A percentile compares a stretch with the other conserved stretches of the same genome.
Evolutionary conservation across 73 alveolate genomes (phyloP).

Genomic region (Blepharisma stoltei): DNA sequence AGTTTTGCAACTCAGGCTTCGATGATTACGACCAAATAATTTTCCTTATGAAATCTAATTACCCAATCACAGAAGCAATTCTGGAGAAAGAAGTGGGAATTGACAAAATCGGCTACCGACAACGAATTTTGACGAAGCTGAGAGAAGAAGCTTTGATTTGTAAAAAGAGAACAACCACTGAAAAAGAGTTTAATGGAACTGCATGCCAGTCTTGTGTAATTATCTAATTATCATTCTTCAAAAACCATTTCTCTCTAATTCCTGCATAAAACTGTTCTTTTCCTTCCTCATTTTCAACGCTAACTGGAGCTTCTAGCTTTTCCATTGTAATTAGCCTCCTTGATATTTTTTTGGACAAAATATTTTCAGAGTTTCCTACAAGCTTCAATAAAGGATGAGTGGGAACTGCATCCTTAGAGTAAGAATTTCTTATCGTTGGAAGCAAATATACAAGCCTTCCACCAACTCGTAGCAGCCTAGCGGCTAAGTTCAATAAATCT

Average conservation of each 20-base stretch:
- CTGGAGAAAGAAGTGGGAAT: not conserved
- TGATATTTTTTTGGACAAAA: conserved; percentile 62
- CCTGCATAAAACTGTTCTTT: not conserved
- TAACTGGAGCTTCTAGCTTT: not conserved
- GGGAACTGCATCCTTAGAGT: conserved; percentile 80
- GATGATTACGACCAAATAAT: conserved; percentile 9
- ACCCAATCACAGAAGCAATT: not conserved
- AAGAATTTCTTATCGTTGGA: conserved; percentile 78
- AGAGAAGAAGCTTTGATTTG: conserved; percentile 3
- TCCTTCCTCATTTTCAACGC: not conserved
- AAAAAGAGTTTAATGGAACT: too few relatives aligned
- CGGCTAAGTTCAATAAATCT: conserved; percentile 80
- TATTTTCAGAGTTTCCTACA: conserved; percentile 68
- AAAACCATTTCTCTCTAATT: conserved; percentile 4
- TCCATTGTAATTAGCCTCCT: conserved; percentile 57
- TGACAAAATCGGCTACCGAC: conserved; percentile 24
- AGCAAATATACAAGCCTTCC: conserved; percentile 95
- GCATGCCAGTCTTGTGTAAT: too few relatives aligned
- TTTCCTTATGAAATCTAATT: conserved; percentile 19
- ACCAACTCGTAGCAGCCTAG: conserved; percentile 69
- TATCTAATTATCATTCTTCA: too few relatives aligned
- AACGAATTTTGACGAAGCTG: conserved; percentile 8
- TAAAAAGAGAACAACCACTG: too few relatives aligned
- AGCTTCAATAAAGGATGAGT: conserved; percentile 67
- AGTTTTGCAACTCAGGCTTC: not conserved